Evolutionary conservation across 2,329 filamentous ascomycete species (phyloP), one percentile per base, ranked within the genome.

Genomic region (Nemania diffusa): DNA sequence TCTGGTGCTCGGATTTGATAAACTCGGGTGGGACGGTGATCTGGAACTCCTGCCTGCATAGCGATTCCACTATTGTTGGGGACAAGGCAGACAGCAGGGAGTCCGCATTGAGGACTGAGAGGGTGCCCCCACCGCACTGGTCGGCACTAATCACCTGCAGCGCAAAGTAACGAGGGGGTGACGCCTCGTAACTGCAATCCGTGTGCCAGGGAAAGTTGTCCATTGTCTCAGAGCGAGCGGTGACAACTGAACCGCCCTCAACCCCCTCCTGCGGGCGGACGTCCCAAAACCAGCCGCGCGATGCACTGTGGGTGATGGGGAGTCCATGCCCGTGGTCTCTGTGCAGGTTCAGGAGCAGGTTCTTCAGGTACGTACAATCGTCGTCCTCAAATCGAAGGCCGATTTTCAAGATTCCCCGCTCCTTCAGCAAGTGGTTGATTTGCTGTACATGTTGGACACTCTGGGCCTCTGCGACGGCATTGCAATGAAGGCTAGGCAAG

Each of bases 211-310:
- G 78, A 29, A 83, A 83, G 0, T 79, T 72, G 0, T 77, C 66
- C 79, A 81, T 82, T 0, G 81, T 83, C 65, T 83, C 81, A 0
- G 79, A 81, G 0, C 80, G 74, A 0, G 81, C 81, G 20, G 77
- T 79, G 27, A 79, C 74, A 20, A 72, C 69, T 17, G 62, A 71
- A 42, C 75, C 73, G 50, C 81, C 77, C 55, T 76, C 78, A 26
- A 29, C 73, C 13, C 51, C 62, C 9, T 62, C 52, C 46, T 69
- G 75, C 2, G 79, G 81, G 1, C 78, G 77, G 2, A 82, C 75
- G 51, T 83, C 81, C 81, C 81, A 83, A 67, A 83, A 83, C 81
- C 81, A 83, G 3, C 81, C 81, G 3, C 77, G 75, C 0, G 72
- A 76, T 0, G 81, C 79, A 64, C 80, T 82, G 66, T 83, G 81